Evolutionary conservation across 306 rosid species (phyloP), one percentile per base, ranked within the genome.

Genomic region (Canavalia ensiformis): DNA sequence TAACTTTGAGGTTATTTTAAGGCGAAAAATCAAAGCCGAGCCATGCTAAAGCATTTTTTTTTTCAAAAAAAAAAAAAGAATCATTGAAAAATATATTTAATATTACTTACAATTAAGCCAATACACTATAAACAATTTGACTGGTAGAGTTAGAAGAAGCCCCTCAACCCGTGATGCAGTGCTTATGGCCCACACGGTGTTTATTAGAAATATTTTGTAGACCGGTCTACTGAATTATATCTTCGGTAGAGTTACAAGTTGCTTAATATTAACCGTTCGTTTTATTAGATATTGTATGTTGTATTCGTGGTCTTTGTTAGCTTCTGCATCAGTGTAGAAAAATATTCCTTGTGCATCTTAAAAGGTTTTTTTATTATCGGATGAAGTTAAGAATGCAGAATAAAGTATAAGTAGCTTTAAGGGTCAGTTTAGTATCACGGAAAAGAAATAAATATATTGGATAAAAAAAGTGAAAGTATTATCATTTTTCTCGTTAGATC

Each of bases 1-100:
- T 80, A 25, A 70, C 70, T 79, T 57, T 58, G 63, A 12, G 47
- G 28, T 64, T 2, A 56, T 60, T 75, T 80, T 66, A 51, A 60
- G 34, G 46, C 42, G 8, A 28, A 80, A 46, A 49, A 33, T 4
- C 73, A 39, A 42, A 51, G 57, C 9, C 7, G 56, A 72, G 81
- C 54, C 72, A 60, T 8, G 44, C 55, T 12, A 72, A 51, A 39
- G 25, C 25, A 18, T 18, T 18, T 18, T 18, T 18, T 18, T 18
- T 18, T 18, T 18, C 0, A 0, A 18, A 18, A 18, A 18, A 18
- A 18, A 18, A 18, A 18, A 18, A 18, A 18, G 25, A 18, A 18
- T 18, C 25, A 18, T 18, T 18, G 25, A 18, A 18, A 18, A 18
- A 18, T 18, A 18, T 18, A 18, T 18, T 18, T 18, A 18, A 18